phyloP scores from a whole-genome alignment of 768 basidiomycete genomes.

The Suillus paluster region DNA sequence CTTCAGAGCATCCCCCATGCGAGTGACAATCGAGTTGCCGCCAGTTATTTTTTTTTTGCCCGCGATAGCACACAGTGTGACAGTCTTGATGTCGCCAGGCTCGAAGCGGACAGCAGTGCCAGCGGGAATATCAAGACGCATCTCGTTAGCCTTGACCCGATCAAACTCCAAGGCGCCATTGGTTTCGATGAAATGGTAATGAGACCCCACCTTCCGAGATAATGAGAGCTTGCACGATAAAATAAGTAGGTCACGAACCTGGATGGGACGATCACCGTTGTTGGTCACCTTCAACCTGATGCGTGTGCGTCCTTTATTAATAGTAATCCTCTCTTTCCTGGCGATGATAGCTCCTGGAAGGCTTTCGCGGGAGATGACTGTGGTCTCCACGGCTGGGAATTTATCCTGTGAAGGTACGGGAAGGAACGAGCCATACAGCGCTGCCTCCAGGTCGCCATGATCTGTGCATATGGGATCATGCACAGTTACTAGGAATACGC shows the following conservation, averaged over 20 bases:
- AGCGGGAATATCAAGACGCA: constrained; percentile 88
- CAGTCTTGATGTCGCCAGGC: constrained; percentile 86
- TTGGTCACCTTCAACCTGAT: constrained; percentile 82
- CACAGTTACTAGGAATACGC: constrained; percentile 94
- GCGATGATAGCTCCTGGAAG: constrained; percentile 80
- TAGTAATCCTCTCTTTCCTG: constrained; percentile 63
- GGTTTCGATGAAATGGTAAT: constrained; percentile 93
- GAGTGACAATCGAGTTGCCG: constrained; percentile 66
- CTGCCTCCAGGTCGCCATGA: constrained; percentile 74
- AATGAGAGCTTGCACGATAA: constrained; percentile 7
- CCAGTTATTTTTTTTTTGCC: constrained; percentile 77
- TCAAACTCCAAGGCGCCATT: constrained; percentile 85
- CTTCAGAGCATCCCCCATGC: constrained; percentile 45
- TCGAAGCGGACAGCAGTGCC: constrained; percentile 98
- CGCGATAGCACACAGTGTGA: constrained; percentile 78
- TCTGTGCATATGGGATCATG: constrained; percentile 93
- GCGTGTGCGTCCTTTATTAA: constrained; percentile 77
- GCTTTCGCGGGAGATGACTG: constrained; percentile 54
- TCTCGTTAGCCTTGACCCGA: constrained; percentile 78
- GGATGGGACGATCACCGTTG: constrained; percentile 91
- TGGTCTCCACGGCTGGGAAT: constrained; percentile 63
- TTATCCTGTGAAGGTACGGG: constrained; percentile 69
- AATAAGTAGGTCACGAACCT: constrained; percentile 50
- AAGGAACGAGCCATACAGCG: constrained; percentile 93
- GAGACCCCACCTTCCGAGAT: constrained; percentile 76